Percentiles rank a stretch among this genome's conserved stretches.
Conservation (phyloP, 257 asterid genomes). For the Rhazya stricta region DNA sequence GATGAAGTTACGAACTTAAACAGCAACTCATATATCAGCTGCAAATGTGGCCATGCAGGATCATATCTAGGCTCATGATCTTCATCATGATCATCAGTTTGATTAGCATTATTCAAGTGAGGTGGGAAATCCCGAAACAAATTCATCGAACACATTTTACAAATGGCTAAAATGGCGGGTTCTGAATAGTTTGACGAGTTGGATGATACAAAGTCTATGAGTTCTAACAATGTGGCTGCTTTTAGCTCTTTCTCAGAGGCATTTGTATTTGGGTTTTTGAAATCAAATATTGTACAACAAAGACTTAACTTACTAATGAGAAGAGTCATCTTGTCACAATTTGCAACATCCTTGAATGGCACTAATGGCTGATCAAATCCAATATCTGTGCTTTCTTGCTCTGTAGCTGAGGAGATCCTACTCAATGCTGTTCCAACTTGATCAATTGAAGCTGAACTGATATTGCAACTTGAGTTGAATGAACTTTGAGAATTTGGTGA, state of each 20-base stretch:
- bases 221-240: constrained; percentile 68
- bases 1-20: constrained; percentile 61
- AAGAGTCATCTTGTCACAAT: constrained; percentile 66
- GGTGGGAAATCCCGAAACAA: constrained; percentile 76
- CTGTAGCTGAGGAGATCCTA: constrained; percentile 53
- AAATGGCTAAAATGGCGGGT: constrained; percentile 60
- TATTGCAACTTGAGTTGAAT: constrained; percentile 15
- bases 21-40: constrained; percentile 67
- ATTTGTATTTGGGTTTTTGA: constrained; percentile 51
- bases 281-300: constrained; percentile 76
- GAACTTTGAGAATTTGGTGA: constrained; percentile 33
- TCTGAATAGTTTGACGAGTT: constrained; percentile 59
- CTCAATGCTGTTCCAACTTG: constrained; percentile 28
- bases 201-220: constrained; percentile 60
- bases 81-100: constrained; percentile 40
- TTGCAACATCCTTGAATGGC: constrained; percentile 72
- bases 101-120: constrained; percentile 15
- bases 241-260: constrained; percentile 65
- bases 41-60: constrained; percentile 85
- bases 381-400: constrained; percentile 56
- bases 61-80: constrained; percentile 71
- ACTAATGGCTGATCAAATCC: constrained; percentile 83
- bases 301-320: constrained; percentile 85
- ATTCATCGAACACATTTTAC: constrained; percentile 77
- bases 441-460: constrained; percentile 20